These are phyloP conservation scores for Cyclotella atomus DNA, from an alignment of 108 stramenopile genomes.

Conservation along the genomic window DNA sequence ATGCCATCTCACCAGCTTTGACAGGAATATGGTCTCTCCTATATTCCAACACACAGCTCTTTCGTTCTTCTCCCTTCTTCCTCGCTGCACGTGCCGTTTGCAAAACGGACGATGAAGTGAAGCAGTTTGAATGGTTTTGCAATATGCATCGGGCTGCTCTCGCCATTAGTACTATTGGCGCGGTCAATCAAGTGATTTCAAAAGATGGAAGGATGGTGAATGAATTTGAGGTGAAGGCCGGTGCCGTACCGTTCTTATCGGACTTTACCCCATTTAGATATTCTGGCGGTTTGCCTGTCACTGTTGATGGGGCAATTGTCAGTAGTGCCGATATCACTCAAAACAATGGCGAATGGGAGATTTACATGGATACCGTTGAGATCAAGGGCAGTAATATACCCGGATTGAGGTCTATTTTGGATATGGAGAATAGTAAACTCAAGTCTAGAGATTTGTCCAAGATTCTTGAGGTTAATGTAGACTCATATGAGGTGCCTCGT, in stretches of 20 bases:
- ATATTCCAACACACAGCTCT: conserved; percentile 77
- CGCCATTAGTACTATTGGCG: conserved; percentile 77
- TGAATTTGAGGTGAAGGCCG: conserved; percentile 87
- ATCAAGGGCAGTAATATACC: conserved; percentile 87
- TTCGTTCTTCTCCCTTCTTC: conserved; percentile 88
- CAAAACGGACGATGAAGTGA: conserved; percentile 58
- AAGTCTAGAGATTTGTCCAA: conserved; percentile 63
- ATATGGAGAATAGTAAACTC: conserved; percentile 55
- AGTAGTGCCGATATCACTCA: conserved; percentile 66
- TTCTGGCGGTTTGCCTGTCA: conserved; percentile 78
- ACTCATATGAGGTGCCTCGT: conserved; percentile 60
- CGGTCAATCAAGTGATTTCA: conserved; percentile 77
- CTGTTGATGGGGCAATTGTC: conserved; percentile 85
- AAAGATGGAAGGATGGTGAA: conserved; percentile 52
- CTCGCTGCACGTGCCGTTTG: conserved; percentile 87
- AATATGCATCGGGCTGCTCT: conserved; percentile 86
- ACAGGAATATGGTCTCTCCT: conserved; percentile 84
- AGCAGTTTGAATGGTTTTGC: conserved; percentile 91
- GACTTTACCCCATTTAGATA: conserved; percentile 67
- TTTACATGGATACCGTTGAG: conserved; percentile 81
- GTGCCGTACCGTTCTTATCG: conserved; percentile 76
- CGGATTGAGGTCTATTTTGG: conserved; percentile 62
- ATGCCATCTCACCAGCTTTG: conserved; percentile 35
- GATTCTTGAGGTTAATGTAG: conserved; percentile 67
- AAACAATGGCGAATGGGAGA: conserved; percentile 53